Evolutionary conservation across 257 asterid species (phyloP), one percentile per base, ranked within the genome.

Genomic region (Fraxinus pennsylvanica): DNA sequence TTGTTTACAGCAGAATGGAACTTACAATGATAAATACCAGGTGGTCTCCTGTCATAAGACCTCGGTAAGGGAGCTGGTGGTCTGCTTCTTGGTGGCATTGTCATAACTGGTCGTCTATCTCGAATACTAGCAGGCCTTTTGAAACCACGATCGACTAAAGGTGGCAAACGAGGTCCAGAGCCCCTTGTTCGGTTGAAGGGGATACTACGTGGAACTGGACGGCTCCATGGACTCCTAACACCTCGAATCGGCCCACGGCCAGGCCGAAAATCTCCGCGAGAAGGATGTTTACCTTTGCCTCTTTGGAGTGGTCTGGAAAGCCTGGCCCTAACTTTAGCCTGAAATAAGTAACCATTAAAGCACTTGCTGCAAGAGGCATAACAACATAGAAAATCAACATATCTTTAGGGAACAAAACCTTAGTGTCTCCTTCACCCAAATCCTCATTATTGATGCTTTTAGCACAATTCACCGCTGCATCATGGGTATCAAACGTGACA

Each of bases 281-380:
- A 72, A 81, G 77, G 88, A 79, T 90, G 91, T 81, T 94, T 95
- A 43, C 99, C 97, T 86, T 86, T 96, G 77, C 97, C 95, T 83
- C 98, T 90, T 87, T 92, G 97, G 79, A 93, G 97, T 30, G 99
- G 99, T 77, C 99, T 91, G 21, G 99, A 96, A 81, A 96, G 83
- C 81, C 99, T 88, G 76, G 99, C 99, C 90, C 99, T 84, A 76
- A 96, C 97, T 88, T 96, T 96, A 81, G 86, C 97, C 99, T 95
- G 93, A 77, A 88, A 81, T 32, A 76, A 47, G 72, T 22, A 61
- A 54, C 67, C 52, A 67, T 38, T 84, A 45, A 45, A 84, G 82
- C 78, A 83, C 54, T 9, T 75, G 43, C 45, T 30, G 39, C 71
- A 57, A 69, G 19, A 27, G 74, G 25, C 30, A 57, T 29, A 63